A percentile compares a stretch with the other conserved stretches of the same genome.
These are phyloP conservation scores for Botrytis cinerea DNA, from an alignment of 2,329 filamentous ascomycete genomes.

Conservation along the genomic window DNA sequence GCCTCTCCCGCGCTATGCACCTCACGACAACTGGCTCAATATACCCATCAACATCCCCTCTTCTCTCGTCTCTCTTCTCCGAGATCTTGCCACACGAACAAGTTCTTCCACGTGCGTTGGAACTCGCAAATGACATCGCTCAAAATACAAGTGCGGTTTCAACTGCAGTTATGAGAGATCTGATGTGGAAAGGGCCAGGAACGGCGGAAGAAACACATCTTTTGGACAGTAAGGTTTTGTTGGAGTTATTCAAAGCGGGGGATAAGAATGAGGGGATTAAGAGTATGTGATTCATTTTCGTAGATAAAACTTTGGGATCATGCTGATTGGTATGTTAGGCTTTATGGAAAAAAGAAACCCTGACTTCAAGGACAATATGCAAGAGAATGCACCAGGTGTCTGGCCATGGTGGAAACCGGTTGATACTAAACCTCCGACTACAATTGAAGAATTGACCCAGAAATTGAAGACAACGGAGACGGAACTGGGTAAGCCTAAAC, in stretches of 20 bases:
- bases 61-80: slow-evolving; percentile 64
- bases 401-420: slow-evolving; percentile 64
- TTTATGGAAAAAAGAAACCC: slow-evolving; percentile 63
- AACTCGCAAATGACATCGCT: slow-evolving; percentile 66
- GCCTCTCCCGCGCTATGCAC: slow-evolving; percentile 62
- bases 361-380: slow-evolving; percentile 57
- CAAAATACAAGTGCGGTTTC: slow-evolving; percentile 65
- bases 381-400: slow-evolving; percentile 53
- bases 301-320: too few relatives aligned
- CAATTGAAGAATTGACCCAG: slow-evolving; percentile 30
- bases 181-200: slow-evolving; percentile 63
- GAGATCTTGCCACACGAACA: slow-evolving; percentile 61
- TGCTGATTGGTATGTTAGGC: not conserved
- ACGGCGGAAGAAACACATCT: slow-evolving; percentile 70
- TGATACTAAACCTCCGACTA: slow-evolving; percentile 44
- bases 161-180: slow-evolving; percentile 67
- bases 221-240: slow-evolving; percentile 66
- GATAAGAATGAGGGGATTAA: slow-evolving; percentile 63
- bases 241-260: slow-evolving; percentile 55
- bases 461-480: slow-evolving; percentile 26
- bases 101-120: slow-evolving; percentile 65
- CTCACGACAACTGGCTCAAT: slow-evolving; percentile 67
- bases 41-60: slow-evolving; percentile 53
- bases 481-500: not conserved
- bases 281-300: slow-evolving; percentile 35